Conservation (phyloP, 306 rosid species). For the Prunus mongolica region DNA sequence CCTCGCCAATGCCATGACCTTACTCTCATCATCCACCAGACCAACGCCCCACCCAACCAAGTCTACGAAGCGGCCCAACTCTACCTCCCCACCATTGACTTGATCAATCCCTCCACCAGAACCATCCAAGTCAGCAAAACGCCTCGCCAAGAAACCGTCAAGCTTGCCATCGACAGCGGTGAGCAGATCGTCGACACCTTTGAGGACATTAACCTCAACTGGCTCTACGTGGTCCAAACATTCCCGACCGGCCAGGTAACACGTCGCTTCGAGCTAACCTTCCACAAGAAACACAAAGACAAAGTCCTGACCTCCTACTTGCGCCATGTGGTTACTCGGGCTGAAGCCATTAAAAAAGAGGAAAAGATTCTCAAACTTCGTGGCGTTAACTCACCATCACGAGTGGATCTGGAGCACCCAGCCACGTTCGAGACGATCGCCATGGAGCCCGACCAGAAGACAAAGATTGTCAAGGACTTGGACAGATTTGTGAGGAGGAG, state of each 20-base stretch:
- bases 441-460: slow-evolving; percentile 31
- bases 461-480: not conserved
- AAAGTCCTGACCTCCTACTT: slow-evolving; percentile 21
- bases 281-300: slow-evolving; percentile 27
- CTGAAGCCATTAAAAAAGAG: slow-evolving; percentile 11
- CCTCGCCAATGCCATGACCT: no score
- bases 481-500: no score
- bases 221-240: no score
- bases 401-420: slow-evolving; percentile 32
- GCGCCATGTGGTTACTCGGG: slow-evolving; percentile 21
- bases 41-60: slow-evolving; percentile 25
- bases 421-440: slow-evolving; percentile 39
- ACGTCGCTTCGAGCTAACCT: slow-evolving; percentile 22
- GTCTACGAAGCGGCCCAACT: slow-evolving; percentile 36
- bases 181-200: slow-evolving; percentile 20
- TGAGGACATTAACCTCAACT: not conserved
- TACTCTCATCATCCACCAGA: no score
- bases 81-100: slow-evolving; percentile 28
- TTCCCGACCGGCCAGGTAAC: no score
- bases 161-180: slow-evolving; percentile 18
- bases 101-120: slow-evolving; percentile 7
- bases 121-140: slow-evolving; percentile 14
- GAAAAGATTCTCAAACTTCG: slow-evolving; percentile 26
- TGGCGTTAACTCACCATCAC: not conserved
- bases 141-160: slow-evolving; percentile 19